phyloP scores from a whole-genome alignment of 805 yeast genomes.

The Barnettozyma salicaria region DNA sequence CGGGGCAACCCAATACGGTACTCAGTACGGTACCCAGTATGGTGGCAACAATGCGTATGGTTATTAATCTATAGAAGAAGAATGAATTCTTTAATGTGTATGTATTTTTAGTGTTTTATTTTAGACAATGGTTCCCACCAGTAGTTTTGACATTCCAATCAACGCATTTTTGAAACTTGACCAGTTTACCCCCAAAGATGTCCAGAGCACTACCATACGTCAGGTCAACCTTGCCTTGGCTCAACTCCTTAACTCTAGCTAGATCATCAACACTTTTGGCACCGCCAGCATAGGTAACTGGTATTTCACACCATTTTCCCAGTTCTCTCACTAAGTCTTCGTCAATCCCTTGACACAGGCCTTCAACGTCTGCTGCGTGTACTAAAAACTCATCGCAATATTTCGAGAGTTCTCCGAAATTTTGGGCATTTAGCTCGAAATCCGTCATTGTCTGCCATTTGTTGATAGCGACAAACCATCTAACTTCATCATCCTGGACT shows the following conservation, averaged over 20 bases:
- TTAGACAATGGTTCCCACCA: too few relatives aligned
- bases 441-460: constrained; percentile 92
- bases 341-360: constrained; percentile 90
- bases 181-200: constrained; percentile 86
- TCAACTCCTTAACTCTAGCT: constrained; percentile 54
- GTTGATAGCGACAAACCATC: constrained; percentile 96
- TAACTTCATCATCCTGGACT: constrained; percentile 18
- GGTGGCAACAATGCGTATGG: constrained; percentile 1
- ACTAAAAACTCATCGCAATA: constrained; percentile 85
- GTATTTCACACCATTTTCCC: constrained; percentile 75
- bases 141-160: too few relatives aligned
- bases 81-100: background rate
- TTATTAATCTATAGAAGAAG: constrained; percentile 1
- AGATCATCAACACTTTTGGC: constrained; percentile 73
- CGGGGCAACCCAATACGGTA: constrained; percentile 21
- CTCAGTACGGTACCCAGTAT: constrained; percentile 9
- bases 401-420: constrained; percentile 46
- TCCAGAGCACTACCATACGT: constrained; percentile 93
- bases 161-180: constrained; percentile 69
- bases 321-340: constrained; percentile 62
- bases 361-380: constrained; percentile 99
- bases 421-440: constrained; percentile 45
- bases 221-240: constrained; percentile 80
- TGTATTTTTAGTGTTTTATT: background rate
- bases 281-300: constrained; percentile 95